Conservation (phyloP, 768 basidiomycete species). For the Leccinum disarticulatum region DNA sequence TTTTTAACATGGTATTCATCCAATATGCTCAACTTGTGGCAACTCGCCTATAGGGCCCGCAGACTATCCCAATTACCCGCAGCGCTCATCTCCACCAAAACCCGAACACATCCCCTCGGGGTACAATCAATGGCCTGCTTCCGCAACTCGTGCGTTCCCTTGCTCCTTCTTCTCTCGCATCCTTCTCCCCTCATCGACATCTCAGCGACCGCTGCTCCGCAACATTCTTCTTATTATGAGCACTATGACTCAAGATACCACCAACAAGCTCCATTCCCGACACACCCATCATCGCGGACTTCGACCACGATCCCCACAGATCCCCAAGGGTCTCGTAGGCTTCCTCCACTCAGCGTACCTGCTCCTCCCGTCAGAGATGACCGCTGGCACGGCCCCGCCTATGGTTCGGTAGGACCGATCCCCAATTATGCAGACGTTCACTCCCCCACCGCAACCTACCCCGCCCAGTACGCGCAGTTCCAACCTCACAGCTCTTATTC, state of each 20-base stretch:
- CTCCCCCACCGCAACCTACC: conserved; percentile 65
- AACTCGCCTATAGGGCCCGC: conserved; percentile 59
- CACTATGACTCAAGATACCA: conserved; percentile 53
- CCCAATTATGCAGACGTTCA: conserved; percentile 48
- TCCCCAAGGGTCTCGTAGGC: conserved; percentile 53
- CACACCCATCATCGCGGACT: conserved; percentile 48
- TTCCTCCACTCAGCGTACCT: conserved; percentile 54
- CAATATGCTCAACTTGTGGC: conserved; percentile 59
- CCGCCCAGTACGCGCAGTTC: conserved; percentile 52
- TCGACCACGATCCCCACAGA: conserved; percentile 48
- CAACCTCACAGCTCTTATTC: conserved; percentile 34
- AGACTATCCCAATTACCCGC: conserved; percentile 57
- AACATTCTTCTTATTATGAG: conserved; percentile 52
- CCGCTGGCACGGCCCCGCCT: conserved; percentile 45
- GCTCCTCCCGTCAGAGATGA: conserved; percentile 46
- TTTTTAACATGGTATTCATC: conserved; percentile 50
- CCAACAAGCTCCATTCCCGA: conserved; percentile 38
- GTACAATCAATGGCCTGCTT: conserved; percentile 46
- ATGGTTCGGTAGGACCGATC: conserved; percentile 36
- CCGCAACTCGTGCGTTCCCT: conserved; percentile 34
- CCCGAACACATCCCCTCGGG: conserved; percentile 53
- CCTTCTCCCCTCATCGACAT: conserved; percentile 1
- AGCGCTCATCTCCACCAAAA: conserved; percentile 62
- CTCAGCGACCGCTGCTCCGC: conserved; percentile 43
- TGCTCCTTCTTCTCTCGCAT: conserved; percentile 12